Base-by-base conservation (phyloP, 805 yeast genomes). In the Metschnikowia peoriensis region DNA sequence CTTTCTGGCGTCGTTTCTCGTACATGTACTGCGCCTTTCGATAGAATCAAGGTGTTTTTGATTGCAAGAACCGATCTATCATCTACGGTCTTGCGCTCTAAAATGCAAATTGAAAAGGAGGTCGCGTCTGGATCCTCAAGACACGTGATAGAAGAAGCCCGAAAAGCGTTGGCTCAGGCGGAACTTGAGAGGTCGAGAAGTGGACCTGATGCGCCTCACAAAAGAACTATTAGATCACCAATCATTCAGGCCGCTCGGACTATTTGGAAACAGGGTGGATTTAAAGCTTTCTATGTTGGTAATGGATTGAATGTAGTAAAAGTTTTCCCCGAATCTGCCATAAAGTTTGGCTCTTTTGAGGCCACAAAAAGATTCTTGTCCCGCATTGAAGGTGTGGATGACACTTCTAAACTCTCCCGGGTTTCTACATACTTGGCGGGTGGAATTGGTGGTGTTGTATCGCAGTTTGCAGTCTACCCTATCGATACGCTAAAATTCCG, bases 21-120 rank as follows among this genome's bases (percentile, higher is more conserved):
- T 71, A 91, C 98, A 0, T 87, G 94, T 61, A 94, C 99, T 0
- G 99, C 98, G 0, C 99, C 99, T 10, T 89, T 94, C 58, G 99
- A 94, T 68, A 81, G 99, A 66, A 82, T 94, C 22, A 94, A 94
- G 67, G 98, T 94, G 12, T 94, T 89, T 61, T 73, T 94, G 46
- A 94, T 94, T 62, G 97, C 98, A 1, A 81, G 96, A 67, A 86
- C 97, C 0, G 96, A 88, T 66, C 70, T 88, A 43, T 78, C 88
- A 0, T 85, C 92, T 4, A 86, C 90, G 0, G 71, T 87, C 6
- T 68, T 88, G 44, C 83, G 82, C 53, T 81, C 86, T 11, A 84
- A 77, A 60, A 68, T 72, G 38, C 74, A 70, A 53, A 73, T 76
- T 41, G 73, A 73, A 9, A 54, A 58, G 48, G 70, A 67, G 45